These are phyloP conservation scores for Scleromitrula shiraiana DNA, from an alignment of 2,329 filamentous ascomycete species.

Conservation along the genomic window DNA sequence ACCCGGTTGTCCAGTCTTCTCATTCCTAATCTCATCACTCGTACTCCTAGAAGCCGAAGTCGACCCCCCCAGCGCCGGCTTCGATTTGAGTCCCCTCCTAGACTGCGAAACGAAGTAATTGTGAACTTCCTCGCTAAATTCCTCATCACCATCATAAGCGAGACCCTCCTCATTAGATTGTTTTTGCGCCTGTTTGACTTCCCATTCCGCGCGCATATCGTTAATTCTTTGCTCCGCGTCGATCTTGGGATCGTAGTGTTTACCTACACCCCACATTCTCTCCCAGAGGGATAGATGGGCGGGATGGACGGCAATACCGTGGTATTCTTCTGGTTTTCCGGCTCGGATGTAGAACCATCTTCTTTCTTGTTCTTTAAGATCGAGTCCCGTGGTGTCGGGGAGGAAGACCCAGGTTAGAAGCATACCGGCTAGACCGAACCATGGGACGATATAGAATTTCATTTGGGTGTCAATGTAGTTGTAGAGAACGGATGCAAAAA, in stretches of 20 bases:
- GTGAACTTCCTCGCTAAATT: slow-evolving; percentile 21
- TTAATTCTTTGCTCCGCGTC: slow-evolving; percentile 80
- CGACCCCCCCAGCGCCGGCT: not conserved
- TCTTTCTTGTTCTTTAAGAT: slow-evolving; percentile 94
- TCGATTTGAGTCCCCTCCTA: not conserved
- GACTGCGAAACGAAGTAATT: slow-evolving; percentile 17
- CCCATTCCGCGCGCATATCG: slow-evolving; percentile 66
- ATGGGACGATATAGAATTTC: slow-evolving; percentile 88
- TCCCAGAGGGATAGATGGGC: slow-evolving; percentile 86
- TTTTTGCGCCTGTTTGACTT: slow-evolving; percentile 42
- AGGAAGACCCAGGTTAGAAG: slow-evolving; percentile 78
- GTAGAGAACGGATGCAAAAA: slow-evolving; percentile 82
- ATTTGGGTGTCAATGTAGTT: slow-evolving; percentile 83
- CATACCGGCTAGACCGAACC: slow-evolving; percentile 87
- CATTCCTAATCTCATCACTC: not conserved
- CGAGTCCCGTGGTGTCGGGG: slow-evolving; percentile 93
- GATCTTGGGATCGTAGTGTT: slow-evolving; percentile 72
- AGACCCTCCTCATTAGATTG: slow-evolving; percentile 14
- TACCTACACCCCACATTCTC: slow-evolving; percentile 67
- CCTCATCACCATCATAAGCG: slow-evolving; percentile 15
- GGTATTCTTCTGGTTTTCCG: slow-evolving; percentile 74
- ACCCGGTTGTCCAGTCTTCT: too few species aligned
- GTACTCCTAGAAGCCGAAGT: too few species aligned
- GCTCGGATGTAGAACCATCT: slow-evolving; percentile 81
- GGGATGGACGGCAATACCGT: slow-evolving; percentile 86